A percentile compares a stretch with the other conserved stretches of the same genome.
Conservation (phyloP, 2,329 filamentous ascomycete genomes). For the Pleurostoma richardsiae region DNA sequence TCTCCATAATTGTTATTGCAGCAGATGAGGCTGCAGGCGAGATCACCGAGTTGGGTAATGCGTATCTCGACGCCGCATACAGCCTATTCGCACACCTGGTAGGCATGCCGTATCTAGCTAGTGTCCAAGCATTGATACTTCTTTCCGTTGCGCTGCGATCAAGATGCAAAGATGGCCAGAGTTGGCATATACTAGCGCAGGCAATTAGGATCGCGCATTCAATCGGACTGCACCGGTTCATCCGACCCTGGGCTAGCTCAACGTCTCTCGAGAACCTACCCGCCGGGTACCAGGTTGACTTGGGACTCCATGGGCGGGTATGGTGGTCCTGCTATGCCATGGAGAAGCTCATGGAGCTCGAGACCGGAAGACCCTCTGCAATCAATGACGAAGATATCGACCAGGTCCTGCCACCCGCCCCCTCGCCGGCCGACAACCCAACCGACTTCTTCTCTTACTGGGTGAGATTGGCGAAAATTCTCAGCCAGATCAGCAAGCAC, state of each 20-base stretch:
- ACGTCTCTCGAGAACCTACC: background rate
- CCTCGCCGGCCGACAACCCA: too few species aligned
- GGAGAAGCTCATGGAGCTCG: constrained; percentile 17
- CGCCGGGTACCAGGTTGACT: background rate
- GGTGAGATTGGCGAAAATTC: background rate
- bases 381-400: constrained; percentile 10
- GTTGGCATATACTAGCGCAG: constrained; percentile 17
- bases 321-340: constrained; percentile 15
- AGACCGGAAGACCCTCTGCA: constrained; percentile 14
- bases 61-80: too few species aligned
- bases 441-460: background rate
- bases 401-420: background rate
- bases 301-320: constrained; percentile 2
- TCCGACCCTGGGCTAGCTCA: background rate
- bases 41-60: too few species aligned
- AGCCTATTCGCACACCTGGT: too few species aligned
- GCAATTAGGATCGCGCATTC: constrained; percentile 17
- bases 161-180: constrained; percentile 14
- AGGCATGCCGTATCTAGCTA: too few species aligned
- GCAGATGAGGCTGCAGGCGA: too few species aligned
- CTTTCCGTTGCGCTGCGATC: constrained; percentile 11
- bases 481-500: constrained; percentile 3
- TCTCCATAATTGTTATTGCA: too few species aligned
- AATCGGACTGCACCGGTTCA: constrained; percentile 15
- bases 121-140: constrained; percentile 11